These are phyloP conservation scores for Chalciporus pseudorubinellus DNA, from an alignment of 768 basidiomycete genomes.

Conservation along the genomic window DNA sequence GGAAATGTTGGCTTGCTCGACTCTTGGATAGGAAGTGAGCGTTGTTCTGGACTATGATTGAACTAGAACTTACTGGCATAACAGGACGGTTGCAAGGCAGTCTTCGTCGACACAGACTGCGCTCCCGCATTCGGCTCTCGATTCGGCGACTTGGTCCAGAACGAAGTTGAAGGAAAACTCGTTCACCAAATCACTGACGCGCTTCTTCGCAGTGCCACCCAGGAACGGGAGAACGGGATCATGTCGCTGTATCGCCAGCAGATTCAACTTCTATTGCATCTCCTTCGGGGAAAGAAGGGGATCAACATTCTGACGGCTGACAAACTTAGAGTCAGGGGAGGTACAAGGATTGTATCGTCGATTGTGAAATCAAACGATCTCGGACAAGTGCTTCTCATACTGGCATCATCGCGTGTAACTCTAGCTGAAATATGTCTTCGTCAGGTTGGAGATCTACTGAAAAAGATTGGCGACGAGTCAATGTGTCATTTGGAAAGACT, in stretches of 20 bases:
- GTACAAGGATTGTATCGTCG: constrained; percentile 93
- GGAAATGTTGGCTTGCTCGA: constrained; percentile 68
- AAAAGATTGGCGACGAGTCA: constrained; percentile 96
- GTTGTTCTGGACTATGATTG: background rate
- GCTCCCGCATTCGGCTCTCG: constrained; percentile 78
- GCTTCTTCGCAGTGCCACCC: constrained; percentile 62
- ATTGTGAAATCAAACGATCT: constrained; percentile 86
- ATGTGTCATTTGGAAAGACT: constrained; percentile 96
- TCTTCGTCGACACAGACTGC: constrained; percentile 92
- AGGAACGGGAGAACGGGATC: constrained; percentile 73
- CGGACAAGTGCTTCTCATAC: constrained; percentile 55
- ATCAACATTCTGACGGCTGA: constrained; percentile 92
- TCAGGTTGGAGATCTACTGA: constrained; percentile 88
- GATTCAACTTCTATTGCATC: constrained; percentile 78
- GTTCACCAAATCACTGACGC: constrained; percentile 67
- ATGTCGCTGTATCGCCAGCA: constrained; percentile 95
- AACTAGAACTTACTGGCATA: background rate
- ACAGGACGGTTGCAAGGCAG: constrained; percentile 64
- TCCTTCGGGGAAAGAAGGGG: constrained; percentile 51
- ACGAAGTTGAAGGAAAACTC: constrained; percentile 72
- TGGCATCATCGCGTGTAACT: too few species aligned
- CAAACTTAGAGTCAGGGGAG: constrained; percentile 89
- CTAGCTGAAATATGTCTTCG: background rate
- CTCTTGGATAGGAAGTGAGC: constrained; percentile 63
- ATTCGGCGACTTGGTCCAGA: constrained; percentile 88